A percentile compares a stretch with the other conserved stretches of the same genome.
Conservation (phyloP, 352 stramenopile species). For the Globisporangium spiculum region DNA sequence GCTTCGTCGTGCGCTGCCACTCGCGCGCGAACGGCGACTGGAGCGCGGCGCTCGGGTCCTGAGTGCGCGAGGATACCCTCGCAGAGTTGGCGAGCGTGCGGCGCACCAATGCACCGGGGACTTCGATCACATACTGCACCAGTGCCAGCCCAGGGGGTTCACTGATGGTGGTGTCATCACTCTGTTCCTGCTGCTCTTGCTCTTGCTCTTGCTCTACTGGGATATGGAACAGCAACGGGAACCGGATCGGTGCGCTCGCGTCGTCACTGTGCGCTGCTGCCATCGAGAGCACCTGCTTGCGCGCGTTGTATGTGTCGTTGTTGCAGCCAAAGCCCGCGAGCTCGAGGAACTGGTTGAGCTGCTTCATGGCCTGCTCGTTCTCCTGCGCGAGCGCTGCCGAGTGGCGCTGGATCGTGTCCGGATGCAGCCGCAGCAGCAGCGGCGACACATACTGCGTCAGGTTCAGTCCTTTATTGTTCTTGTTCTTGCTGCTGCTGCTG, state of each 20-base stretch:
- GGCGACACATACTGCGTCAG: conserved; percentile 66
- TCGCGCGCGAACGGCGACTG: conserved; percentile 53
- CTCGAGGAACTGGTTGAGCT: conserved; percentile 75
- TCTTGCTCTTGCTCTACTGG: conserved; percentile 12
- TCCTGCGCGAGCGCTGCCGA: conserved; percentile 35
- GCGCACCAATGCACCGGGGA: conserved; percentile 49
- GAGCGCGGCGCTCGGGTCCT: conserved; percentile 31
- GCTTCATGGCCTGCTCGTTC: conserved; percentile 76
- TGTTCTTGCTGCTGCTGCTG: background rate
- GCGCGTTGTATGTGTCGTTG: conserved; percentile 57
- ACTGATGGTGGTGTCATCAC: background rate
- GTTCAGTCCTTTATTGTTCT: conserved; percentile 29
- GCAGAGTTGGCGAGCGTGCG: conserved; percentile 47
- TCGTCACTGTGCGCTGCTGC: conserved; percentile 17
- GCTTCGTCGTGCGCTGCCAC: conserved; percentile 67
- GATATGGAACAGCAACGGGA: conserved; percentile 61
- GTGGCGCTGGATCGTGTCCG: conserved; percentile 58
- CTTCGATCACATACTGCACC: conserved; percentile 46
- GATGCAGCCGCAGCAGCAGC: conserved; percentile 67
- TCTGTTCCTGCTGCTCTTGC: conserved; percentile 4
- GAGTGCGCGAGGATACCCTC: conserved; percentile 11
- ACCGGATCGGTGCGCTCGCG: conserved; percentile 34
- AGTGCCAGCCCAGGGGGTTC: background rate
- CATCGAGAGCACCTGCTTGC: conserved; percentile 47
- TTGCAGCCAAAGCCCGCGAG: conserved; percentile 63